Base-by-base conservation (phyloP, 768 basidiomycete genomes). In the Dentipellis sp. region DNA sequence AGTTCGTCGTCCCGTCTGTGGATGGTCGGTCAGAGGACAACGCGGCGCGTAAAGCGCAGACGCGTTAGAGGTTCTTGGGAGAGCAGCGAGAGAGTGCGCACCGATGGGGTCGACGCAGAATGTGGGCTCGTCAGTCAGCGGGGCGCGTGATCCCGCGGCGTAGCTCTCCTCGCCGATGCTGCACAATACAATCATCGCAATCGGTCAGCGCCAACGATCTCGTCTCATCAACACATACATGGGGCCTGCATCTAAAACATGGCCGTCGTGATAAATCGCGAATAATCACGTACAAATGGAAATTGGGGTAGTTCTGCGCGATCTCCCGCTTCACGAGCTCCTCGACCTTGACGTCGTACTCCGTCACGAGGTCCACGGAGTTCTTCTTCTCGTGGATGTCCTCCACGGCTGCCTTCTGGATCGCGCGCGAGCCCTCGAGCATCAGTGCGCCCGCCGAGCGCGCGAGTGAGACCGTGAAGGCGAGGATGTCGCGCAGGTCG, bases 71-170 rank as follows among this genome's bases (percentile, higher is more conserved):
- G 22, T 34, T 29, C 22, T 19, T 5, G 48, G 22, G n/a, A 6
- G 50, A 5, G 21, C 39, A 21, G 35, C 7, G 40, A 7, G 42
- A 14, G 53, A 64, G 29, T 6, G 6, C 76, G 55, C 62, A 86
- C 89, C 94, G 56, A 97, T 95, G 35, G 94, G 94, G 68, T 98
- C 94, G 46, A 95, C 90, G 64, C 95, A 97, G 74, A 89, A 99
- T 0, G 95, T 98, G 4, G 94, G 93, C 34, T 83, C 84, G 63
- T 97, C 88, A 1, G 90, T 91, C 56, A 95, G 70, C 10, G 83
- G 76, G 17, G 78, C 76, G 34, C 80, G 76, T 56, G 76, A 68
- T n/a, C 91, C 91, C 4, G 85, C 78, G 9, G 91, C 83, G 62
- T 88, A 94, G 0, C 88, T 88, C 72, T 98, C 95, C 67, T 99